These are phyloP conservation scores for Piedraia hortae DNA, from an alignment of 2,329 filamentous ascomycete species.

Conservation along the genomic window DNA sequence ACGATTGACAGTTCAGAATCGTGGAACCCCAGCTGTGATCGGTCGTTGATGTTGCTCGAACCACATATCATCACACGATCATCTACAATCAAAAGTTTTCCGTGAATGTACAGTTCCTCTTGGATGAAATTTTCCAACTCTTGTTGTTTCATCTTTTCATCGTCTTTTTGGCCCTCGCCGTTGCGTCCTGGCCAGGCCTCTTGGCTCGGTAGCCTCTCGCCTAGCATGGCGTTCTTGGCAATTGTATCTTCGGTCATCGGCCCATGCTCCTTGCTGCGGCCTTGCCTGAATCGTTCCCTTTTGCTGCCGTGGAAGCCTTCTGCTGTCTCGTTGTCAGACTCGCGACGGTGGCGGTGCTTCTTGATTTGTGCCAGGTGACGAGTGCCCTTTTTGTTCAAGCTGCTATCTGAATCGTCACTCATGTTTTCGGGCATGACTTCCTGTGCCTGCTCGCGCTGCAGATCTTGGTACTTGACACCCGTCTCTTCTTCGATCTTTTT, in stretches of 20 bases:
- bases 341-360: conserved; percentile 5
- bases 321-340: conserved; percentile 4
- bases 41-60: conserved; percentile 56
- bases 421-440: conserved; percentile 59
- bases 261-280: too few relatives aligned
- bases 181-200: conserved; percentile 44
- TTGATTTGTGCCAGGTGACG: conserved; percentile 25
- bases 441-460: conserved; percentile 68
- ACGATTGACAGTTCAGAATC: conserved; percentile 79
- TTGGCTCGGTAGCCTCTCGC: conserved; percentile 31
- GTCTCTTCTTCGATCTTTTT: conserved; percentile 52
- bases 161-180: conserved; percentile 4
- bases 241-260: conserved; percentile 26
- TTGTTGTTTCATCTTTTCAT: conserved; percentile 28
- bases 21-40: conserved; percentile 62
- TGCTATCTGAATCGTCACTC: too few relatives aligned
- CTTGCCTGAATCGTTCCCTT: too few relatives aligned
- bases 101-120: conserved; percentile 88
- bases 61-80: conserved; percentile 55
- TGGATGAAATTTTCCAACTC: conserved; percentile 80
- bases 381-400: too few relatives aligned
- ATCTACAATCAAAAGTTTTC: conserved; percentile 63
- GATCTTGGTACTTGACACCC: conserved; percentile 59
- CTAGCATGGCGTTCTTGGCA: conserved; percentile 62
- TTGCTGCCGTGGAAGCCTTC: not conserved